Evolutionary conservation across 805 yeast species (phyloP).

Genomic region (Zygosaccharomyces rouxii): DNA sequence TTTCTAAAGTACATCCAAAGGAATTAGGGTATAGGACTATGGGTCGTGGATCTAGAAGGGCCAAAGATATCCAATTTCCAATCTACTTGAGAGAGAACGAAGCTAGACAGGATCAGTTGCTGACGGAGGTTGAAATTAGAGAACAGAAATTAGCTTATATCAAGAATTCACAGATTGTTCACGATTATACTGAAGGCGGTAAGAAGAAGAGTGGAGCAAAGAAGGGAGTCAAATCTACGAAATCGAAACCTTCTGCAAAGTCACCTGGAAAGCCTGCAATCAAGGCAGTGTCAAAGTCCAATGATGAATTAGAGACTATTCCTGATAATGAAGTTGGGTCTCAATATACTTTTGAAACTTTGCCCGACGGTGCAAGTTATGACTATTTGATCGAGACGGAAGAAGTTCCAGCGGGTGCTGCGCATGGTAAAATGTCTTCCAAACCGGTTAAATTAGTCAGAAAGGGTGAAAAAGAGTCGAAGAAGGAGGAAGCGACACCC

Average conservation of each 20-base stretch:
- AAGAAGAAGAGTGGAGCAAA: neutral
- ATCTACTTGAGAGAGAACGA: slow-evolving; percentile 26
- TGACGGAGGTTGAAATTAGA: slow-evolving; percentile 21
- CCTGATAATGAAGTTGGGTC: neutral
- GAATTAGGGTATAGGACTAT: slow-evolving; percentile 28
- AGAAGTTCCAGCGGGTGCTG: slow-evolving; percentile 1
- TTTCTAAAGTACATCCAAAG: slow-evolving; percentile 17
- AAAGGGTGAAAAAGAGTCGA: slow-evolving; percentile 7
- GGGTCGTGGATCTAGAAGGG: slow-evolving; percentile 18
- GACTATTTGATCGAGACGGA: slow-evolving; percentile 3
- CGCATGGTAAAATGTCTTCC: neutral
- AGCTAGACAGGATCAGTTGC: slow-evolving; percentile 21
- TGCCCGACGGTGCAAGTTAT: slow-evolving; percentile 5
- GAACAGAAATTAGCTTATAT: slow-evolving; percentile 24
- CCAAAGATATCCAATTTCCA: slow-evolving; percentile 34
- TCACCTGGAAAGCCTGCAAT: neutral
- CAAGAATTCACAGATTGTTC: slow-evolving; percentile 24
- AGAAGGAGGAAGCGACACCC: slow-evolving; percentile 4
- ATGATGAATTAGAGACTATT: slow-evolving; percentile 5
- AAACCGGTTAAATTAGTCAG: slow-evolving; percentile 1
- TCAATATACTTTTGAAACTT: slow-evolving; percentile 1
- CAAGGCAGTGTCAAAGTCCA: neutral
- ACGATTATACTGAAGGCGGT: slow-evolving; percentile 7
- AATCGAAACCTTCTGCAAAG: neutral
- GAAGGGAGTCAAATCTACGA: neutral